phyloP scores from a whole-genome alignment of 164 flowering plant genomes.

The Malania oleifera region DNA sequence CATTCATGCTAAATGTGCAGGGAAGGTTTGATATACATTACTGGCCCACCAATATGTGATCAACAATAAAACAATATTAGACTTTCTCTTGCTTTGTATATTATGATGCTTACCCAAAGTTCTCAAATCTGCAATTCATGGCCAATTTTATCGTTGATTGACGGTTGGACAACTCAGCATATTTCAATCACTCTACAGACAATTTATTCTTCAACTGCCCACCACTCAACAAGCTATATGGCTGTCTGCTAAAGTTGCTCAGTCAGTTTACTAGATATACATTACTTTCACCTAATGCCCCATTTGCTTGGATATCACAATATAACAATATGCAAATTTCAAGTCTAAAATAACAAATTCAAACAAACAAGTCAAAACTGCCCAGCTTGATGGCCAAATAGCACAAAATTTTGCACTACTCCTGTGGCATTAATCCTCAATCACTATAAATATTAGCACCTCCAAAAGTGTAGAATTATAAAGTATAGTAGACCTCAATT shows the following conservation, averaged over 20 bases:
- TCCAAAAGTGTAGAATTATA: not conserved
- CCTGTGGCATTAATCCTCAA: not conserved
- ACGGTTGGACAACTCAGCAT: too few species aligned
- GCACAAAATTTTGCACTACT: too few species aligned
- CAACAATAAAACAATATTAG: too few species aligned
- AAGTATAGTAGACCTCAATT: slow-evolving; percentile 63
- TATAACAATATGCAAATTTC: not conserved
- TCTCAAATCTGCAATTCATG: not conserved
- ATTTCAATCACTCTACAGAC: not conserved
- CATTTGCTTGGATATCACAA: not conserved
- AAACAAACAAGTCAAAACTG: not conserved
- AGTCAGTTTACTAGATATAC: not conserved
- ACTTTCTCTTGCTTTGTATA: too few species aligned
- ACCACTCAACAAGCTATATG: not conserved
- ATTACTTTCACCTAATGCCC: not conserved
- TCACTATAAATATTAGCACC: too few species aligned
- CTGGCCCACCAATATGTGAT: too few species aligned
- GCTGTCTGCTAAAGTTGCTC: not conserved
- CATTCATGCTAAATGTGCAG: too few species aligned
- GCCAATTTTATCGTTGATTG: not conserved
- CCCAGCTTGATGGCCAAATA: too few species aligned
- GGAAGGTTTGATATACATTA: too few species aligned
- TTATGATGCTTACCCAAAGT: too few species aligned
- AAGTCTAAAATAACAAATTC: not conserved
- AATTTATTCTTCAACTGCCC: not conserved